Conservation (phyloP, 768 basidiomycete species). For the Mycena galopus region DNA sequence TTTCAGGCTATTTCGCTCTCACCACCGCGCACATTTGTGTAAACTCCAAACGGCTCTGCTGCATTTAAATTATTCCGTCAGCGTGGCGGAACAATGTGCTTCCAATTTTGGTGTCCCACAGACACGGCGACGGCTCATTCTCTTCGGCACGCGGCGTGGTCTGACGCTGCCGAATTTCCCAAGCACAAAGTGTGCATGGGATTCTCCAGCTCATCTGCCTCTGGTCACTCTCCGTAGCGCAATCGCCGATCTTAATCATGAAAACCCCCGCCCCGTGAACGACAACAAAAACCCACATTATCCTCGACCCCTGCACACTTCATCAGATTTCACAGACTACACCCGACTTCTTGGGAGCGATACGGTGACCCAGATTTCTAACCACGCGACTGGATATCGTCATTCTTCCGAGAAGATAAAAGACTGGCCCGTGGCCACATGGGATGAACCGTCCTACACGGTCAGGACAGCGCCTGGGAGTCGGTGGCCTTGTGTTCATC, state of each 20-base stretch:
- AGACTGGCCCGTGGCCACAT: not conserved
- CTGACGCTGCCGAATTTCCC: not conserved
- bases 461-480: not conserved
- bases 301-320: not conserved
- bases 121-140: constrained; percentile 1
- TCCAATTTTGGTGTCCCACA: constrained; percentile 15
- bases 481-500: constrained; percentile 3
- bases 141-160: not conserved
- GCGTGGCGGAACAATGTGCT: not conserved
- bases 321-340: not conserved
- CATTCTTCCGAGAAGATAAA: not conserved
- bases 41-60: not conserved
- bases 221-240: not conserved
- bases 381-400: not conserved
- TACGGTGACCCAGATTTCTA: not conserved
- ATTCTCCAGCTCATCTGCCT: not conserved
- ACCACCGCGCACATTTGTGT: not conserved
- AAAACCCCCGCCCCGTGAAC: not conserved
- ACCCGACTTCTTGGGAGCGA: not conserved
- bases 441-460: not conserved
- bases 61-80: not conserved
- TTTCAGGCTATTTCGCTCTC: not conserved
- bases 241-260: not conserved
- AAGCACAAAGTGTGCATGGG: not conserved
- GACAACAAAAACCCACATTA: not conserved